Conservation (phyloP, 2,329 filamentous ascomycete genomes). For the Delphinella strobiligena region DNA sequence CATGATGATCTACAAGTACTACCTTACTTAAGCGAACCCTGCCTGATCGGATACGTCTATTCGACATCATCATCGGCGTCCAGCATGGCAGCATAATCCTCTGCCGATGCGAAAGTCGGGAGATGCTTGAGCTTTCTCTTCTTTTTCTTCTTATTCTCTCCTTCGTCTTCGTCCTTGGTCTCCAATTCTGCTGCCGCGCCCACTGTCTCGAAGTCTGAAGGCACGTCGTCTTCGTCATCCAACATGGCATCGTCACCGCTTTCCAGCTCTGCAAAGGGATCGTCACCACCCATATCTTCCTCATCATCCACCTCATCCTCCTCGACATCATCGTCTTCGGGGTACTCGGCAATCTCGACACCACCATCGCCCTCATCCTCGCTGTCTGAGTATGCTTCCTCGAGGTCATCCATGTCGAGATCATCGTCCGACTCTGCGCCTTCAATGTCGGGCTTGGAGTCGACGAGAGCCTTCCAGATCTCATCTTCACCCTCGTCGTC, state of each 20-base stretch:
- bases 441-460: slow-evolving; percentile 66
- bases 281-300: slow-evolving; percentile 42
- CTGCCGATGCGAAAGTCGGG: slow-evolving; percentile 83
- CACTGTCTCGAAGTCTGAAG: slow-evolving; percentile 41
- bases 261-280: slow-evolving; percentile 37
- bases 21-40: too few relatives aligned
- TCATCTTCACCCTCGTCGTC: slow-evolving; percentile 45
- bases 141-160: slow-evolving; percentile 44
- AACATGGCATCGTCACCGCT: slow-evolving; percentile 28
- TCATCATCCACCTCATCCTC: slow-evolving; percentile 39
- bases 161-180: slow-evolving; percentile 29
- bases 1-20: too few relatives aligned
- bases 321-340: slow-evolving; percentile 38
- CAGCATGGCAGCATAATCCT: slow-evolving; percentile 71
- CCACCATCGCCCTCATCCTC: slow-evolving; percentile 27
- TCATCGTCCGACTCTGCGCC: slow-evolving; percentile 50
- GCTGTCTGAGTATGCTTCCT: slow-evolving; percentile 24
- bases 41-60: slow-evolving; percentile 7
- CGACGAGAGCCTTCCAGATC: slow-evolving; percentile 84
- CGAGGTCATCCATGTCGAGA: slow-evolving; percentile 37
- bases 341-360: slow-evolving; percentile 49
- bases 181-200: slow-evolving; percentile 30
- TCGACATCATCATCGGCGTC: slow-evolving; percentile 8
- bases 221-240: slow-evolving; percentile 40
- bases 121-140: slow-evolving; percentile 78